Evolutionary conservation across 257 asterid species (phyloP), one percentile per base, ranked within the genome.

Genomic region (Lantana camara): DNA sequence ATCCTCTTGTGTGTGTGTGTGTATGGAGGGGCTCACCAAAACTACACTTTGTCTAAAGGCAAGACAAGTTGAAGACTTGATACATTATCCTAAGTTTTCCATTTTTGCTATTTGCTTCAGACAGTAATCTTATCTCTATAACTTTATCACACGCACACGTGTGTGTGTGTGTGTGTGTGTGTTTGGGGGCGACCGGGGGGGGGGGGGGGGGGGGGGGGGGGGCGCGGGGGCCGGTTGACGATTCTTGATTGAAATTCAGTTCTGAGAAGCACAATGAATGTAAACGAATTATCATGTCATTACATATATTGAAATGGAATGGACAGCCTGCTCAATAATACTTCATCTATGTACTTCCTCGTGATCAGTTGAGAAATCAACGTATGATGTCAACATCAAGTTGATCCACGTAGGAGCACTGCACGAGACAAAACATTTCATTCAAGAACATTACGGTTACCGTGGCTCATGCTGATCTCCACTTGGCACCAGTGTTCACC

Each of bases 401-500:
- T 42, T 44, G 49, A n/a, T 44, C 49, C 49, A 44, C n/a, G 7
- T n/a, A 44, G 49, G 21, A n/a, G n/a, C n/a, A n/a, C n/a, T n/a
- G n/a, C n/a, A n/a, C n/a, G n/a, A n/a, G n/a, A n/a, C n/a, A n/a
- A n/a, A n/a, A n/a, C n/a, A n/a, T n/a, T n/a, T n/a, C n/a, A n/a
- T 13, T 10, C 22, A 24, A n/a, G 23, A 34, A 30, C 23, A 49
- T 34, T 51, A 24, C 61, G 37, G 15, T 9, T 64, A 37, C 57
- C 62, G 10, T 5, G 64, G 47, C 63, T 75, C 77, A 78, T 15
- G 10, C 57, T 7, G 82, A 71, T 63, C 72, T 67, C 98, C 98
- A 92, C 64, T 53, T 82, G 61, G 91, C 96, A 46, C 98, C 97
- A 19, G 73, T 72, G 48, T 92, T 85, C 70, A 85, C 97, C 9